Base-by-base conservation (phyloP, 2,329 filamentous ascomycete genomes). In the Colletotrichum navitas region DNA sequence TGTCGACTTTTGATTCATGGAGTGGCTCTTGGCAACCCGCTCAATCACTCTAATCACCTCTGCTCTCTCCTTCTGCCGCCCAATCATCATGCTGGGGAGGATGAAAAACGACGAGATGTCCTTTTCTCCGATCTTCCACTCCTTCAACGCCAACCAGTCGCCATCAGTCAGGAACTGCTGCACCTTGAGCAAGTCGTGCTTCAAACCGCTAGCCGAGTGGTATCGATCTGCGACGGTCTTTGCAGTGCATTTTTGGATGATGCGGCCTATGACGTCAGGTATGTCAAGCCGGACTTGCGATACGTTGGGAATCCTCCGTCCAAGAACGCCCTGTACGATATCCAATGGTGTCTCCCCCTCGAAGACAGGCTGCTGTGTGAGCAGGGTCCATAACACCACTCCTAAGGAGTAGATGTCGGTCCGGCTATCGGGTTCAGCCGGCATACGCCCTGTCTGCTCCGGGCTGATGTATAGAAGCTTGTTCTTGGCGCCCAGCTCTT, bases 391-490 rank as follows among this genome's bases (percentile, higher is more conserved):
- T 80, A 98, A 95, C 1, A 98, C 81, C 49, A 98, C 91, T 5
- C 95, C 95, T 1, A 98, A 84, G 0, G 94, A 95, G 83, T 98
- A 98, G 41, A 98, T 97, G 80, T 98, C 95, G 21, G 95, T 98
- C 51, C 95, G 89, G 54, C 89, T 93, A 81, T 98, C 95, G 1
- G 95, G 95, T 80, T 98, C 95, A 4, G 93, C 94, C 3, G 94
- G 93, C 88, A 98, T 92, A 26, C 95, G 91, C 18, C 95, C 95
- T 2, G 95, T 98, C 83, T 98, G 95, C 79, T 98, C 95, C 0
- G 95, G 95, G 58, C 94, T 95, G 78, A 98, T 97, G 78, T 94
- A 98, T 63, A 95, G 90, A 26, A 98, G 85, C 81, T 97, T 97
- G 78, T 95, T 92, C 81, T 94, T 94, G 51, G 94, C 93, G 2